Evolutionary conservation across 2,329 filamentous ascomycete species (phyloP).

Genomic region (Venturia pyrina): DNA sequence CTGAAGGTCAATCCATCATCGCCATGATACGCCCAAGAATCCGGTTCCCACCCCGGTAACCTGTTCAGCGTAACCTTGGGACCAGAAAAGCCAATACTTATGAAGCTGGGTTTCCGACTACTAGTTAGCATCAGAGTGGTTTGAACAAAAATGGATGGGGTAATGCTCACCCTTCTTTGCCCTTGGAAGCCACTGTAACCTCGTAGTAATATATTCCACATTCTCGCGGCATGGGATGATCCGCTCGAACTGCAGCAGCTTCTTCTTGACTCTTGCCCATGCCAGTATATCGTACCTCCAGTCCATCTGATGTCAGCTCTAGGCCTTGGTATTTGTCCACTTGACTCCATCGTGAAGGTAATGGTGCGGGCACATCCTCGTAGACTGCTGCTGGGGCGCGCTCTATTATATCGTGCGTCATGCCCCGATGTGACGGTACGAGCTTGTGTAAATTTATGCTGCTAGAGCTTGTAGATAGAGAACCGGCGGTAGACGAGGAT

Average conservation of each 20-base stretch:
- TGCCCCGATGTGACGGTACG: conserved; percentile 56
- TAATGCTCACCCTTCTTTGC: conserved; percentile 49
- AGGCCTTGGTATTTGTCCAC: conserved; percentile 63
- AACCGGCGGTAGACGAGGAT: conserved; percentile 29
- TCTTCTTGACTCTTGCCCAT: conserved; percentile 45
- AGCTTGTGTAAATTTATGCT: conserved; percentile 51
- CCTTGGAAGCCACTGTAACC: conserved; percentile 53
- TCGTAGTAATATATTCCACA: conserved; percentile 96
- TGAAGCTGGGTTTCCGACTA: conserved; percentile 6
- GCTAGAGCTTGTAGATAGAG: conserved; percentile 46
- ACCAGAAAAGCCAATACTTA: conserved; percentile 47
- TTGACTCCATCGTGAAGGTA: conserved; percentile 77
- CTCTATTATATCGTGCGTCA: conserved; percentile 79
- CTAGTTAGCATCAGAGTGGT: conserved; percentile 1
- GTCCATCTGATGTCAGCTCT: conserved; percentile 61
- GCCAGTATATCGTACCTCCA: conserved; percentile 56
- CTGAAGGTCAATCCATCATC: conserved; percentile 56
- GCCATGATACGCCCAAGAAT: conserved; percentile 58
- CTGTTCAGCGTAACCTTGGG: conserved; percentile 49
- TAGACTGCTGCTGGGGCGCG: conserved; percentile 52
- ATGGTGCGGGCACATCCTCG: conserved; percentile 50
- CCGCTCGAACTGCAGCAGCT: conserved; percentile 69
- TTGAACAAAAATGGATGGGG: not conserved
- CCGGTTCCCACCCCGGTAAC: conserved; percentile 55
- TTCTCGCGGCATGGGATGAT: conserved; percentile 77